Percentiles rank a stretch among this genome's conserved stretches.
Evolutionary conservation across 345 rosid species (phyloP).

Genomic region (Pistacia atlantica): DNA sequence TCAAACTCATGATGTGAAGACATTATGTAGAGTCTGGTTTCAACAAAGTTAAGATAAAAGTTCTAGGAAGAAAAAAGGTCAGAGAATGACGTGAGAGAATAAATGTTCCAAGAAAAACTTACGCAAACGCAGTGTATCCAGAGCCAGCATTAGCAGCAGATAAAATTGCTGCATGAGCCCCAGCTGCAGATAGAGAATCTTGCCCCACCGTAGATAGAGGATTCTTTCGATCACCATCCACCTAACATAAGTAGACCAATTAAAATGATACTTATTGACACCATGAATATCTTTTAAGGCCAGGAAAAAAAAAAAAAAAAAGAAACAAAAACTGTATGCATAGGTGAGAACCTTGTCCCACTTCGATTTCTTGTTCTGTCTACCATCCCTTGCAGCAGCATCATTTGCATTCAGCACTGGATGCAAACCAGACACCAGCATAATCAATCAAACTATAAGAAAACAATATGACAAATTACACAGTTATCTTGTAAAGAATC

Average conservation of each 20-base stretch:
- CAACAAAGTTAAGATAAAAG: conserved; percentile 4
- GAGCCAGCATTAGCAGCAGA: conserved; percentile 80
- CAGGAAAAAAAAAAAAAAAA: no score
- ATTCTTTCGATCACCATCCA: conserved; percentile 70
- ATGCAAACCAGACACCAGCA: conserved; percentile 45
- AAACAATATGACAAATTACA: background rate
- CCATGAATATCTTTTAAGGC: background rate
- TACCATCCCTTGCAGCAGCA: conserved; percentile 56
- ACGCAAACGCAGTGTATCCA: conserved; percentile 93
- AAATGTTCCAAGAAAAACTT: conserved; percentile 31
- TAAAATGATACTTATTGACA: conserved; percentile 17
- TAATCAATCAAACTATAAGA: conserved; percentile 16
- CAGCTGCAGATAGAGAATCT: conserved; percentile 57
- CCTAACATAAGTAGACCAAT: conserved; percentile 45
- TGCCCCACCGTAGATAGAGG: conserved; percentile 57
- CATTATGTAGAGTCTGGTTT: background rate
- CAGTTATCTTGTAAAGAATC: background rate
- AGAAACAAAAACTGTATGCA: background rate
- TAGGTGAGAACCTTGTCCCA: conserved; percentile 85
- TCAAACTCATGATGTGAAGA: background rate
- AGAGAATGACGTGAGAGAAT: background rate
- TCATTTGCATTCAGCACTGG: conserved; percentile 45
- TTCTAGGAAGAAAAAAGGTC: background rate
- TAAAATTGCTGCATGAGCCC: conserved; percentile 57
- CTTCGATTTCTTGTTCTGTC: conserved; percentile 88